These are phyloP conservation scores for Benincasa hispida DNA, from an alignment of 306 rosid species.

Conservation along the genomic window DNA sequence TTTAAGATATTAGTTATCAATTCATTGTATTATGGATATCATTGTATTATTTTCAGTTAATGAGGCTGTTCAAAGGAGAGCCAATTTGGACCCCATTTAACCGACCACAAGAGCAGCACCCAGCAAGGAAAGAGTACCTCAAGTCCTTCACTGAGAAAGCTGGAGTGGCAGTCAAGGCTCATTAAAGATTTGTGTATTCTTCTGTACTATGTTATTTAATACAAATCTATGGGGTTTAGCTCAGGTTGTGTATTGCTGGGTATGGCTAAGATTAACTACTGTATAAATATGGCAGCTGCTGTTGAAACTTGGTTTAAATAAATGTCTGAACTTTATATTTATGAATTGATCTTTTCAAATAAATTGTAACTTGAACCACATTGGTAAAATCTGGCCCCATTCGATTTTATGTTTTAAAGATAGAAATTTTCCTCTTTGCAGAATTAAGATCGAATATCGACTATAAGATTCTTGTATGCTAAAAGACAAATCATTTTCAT, in stretches of 20 bases:
- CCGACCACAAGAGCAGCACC: constrained; percentile 81
- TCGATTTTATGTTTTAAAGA: neutral
- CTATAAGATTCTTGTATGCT: neutral
- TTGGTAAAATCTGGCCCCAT: neutral
- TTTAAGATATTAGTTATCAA: neutral
- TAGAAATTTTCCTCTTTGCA: neutral
- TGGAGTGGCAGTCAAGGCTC: constrained; percentile 53
- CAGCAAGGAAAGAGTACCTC: constrained; percentile 69
- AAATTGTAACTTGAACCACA: neutral
- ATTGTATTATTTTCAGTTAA: constrained; percentile 35
- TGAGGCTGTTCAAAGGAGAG: constrained; percentile 79
- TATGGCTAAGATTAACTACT: neutral
- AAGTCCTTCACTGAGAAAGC: constrained; percentile 33
- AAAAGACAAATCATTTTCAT: neutral
- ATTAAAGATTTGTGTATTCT: constrained; percentile 9
- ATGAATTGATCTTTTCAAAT: neutral
- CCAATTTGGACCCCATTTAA: constrained; percentile 85
- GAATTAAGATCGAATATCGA: neutral
- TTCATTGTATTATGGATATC: neutral
- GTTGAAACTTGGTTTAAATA: neutral
- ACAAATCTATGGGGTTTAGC: neutral
- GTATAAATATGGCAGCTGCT: neutral
- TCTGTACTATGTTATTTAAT: neutral
- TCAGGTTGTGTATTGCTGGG: neutral
- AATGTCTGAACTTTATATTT: neutral